Conservation (phyloP, 2,329 filamentous ascomycete species). For the Emmonsia crescens region DNA sequence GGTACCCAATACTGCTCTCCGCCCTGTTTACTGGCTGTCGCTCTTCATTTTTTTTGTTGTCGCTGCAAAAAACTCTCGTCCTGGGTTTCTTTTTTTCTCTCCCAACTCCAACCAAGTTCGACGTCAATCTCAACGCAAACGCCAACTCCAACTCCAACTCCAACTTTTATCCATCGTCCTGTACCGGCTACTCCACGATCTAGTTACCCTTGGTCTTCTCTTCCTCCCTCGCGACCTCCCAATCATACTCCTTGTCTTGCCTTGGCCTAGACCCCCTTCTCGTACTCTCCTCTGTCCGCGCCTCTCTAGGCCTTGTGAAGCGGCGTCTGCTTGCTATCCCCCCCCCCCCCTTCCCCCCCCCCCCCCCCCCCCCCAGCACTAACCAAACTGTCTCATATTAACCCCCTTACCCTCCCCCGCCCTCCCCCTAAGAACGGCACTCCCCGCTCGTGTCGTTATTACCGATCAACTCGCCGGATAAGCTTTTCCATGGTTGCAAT, state of each 20-base stretch:
- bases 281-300: neutral
- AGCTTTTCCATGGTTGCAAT: neutral
- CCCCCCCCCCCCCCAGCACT: too few species aligned
- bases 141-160: constrained; percentile 4
- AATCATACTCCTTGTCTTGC: neutral
- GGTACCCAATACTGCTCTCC: neutral
- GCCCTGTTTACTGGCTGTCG: neutral
- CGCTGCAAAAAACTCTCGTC: neutral
- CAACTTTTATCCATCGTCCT: constrained; percentile 4
- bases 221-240: neutral
- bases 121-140: constrained; percentile 6
- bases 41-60: constrained; percentile 3
- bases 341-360: too few species aligned
- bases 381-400: too few species aligned
- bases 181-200: constrained; percentile 8
- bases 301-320: neutral
- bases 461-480: neutral
- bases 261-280: neutral
- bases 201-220: constrained; percentile 1
- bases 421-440: neutral
- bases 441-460: neutral
- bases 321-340: neutral
- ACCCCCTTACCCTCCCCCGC: neutral
- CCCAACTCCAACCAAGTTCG: constrained; percentile 4
- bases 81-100: too few species aligned